Evolutionary conservation across 768 basidiomycete genomes (phyloP).

Genomic region (Brasilioporus rufonigricans): DNA sequence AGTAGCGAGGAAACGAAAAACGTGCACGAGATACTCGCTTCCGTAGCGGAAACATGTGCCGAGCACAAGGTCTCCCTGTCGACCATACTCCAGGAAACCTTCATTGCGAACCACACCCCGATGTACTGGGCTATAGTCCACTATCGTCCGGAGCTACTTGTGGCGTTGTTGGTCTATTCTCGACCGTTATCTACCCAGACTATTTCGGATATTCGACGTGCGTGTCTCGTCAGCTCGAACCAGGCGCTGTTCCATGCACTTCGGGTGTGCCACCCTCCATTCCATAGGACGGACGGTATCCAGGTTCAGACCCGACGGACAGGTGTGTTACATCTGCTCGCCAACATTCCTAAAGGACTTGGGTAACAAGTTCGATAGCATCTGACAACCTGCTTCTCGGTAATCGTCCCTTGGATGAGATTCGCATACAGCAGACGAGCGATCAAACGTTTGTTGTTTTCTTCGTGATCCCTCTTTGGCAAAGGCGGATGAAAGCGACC

Average conservation of each 20-base stretch:
- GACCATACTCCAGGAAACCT: conserved; percentile 25
- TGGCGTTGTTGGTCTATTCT: conserved; percentile 53
- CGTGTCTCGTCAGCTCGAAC: conserved; percentile 47
- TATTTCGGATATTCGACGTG: conserved; percentile 61
- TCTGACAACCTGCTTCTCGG: conserved; percentile 46
- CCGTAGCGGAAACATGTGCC: conserved; percentile 58
- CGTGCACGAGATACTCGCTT: conserved; percentile 47
- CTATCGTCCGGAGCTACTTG: conserved; percentile 41
- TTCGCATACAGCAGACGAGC: conserved; percentile 48
- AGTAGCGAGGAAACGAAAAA: background rate
- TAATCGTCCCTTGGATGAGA: conserved; percentile 47
- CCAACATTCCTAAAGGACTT: background rate
- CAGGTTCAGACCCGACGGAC: conserved; percentile 9
- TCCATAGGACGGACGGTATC: conserved; percentile 23
- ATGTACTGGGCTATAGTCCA: conserved; percentile 33
- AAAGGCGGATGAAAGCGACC: conserved; percentile 66
- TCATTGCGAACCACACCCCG: conserved; percentile 24
- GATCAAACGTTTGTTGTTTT: conserved; percentile 49
- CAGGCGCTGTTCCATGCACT: conserved; percentile 29
- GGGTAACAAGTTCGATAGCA: conserved; percentile 9
- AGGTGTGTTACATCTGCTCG: conserved; percentile 23
- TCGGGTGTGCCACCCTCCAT: conserved; percentile 21
- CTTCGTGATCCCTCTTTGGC: conserved; percentile 57
- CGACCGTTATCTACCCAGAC: conserved; percentile 40
- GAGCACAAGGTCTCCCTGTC: conserved; percentile 44